Percentiles rank a stretch among this genome's conserved stretches.
Evolutionary conservation across 768 basidiomycete genomes (phyloP).

Genomic region (Termitomyces sp.): DNA sequence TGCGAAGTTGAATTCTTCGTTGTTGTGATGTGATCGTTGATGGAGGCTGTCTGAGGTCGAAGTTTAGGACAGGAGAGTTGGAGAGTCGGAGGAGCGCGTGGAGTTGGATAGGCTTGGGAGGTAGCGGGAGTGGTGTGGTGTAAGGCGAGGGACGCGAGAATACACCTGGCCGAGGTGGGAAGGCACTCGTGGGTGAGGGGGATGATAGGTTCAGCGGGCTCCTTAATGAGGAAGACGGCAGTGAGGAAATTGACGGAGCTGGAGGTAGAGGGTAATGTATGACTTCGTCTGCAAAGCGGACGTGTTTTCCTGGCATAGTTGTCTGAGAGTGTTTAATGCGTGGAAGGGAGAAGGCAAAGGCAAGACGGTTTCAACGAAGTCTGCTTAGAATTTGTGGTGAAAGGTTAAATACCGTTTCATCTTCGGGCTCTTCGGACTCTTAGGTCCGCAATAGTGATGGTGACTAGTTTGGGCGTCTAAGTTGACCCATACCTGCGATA

Average conservation of each 20-base stretch:
- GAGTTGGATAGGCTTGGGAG: slow-evolving; percentile 1
- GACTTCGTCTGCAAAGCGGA: slow-evolving; percentile 21
- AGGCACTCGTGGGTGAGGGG: neutral
- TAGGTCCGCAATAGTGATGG: neutral
- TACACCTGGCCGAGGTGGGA: neutral
- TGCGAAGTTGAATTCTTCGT: slow-evolving; percentile 18
- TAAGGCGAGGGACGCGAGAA: neutral
- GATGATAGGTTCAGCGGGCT: neutral
- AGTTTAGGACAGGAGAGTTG: slow-evolving; percentile 17
- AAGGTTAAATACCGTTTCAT: neutral
- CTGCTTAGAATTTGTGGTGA: neutral
- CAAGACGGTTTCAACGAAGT: neutral
- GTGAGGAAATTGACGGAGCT: neutral
- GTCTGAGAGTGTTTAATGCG: neutral
- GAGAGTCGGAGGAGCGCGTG: slow-evolving; percentile 24
- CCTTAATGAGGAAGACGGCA: neutral
- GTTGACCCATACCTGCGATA: neutral
- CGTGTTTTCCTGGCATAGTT: slow-evolving; percentile 14
- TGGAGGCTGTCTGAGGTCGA: slow-evolving; percentile 24
- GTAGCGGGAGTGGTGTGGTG: too few species aligned
- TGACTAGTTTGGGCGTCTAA: neutral
- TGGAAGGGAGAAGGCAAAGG: neutral
- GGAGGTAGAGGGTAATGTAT: neutral
- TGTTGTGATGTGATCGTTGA: slow-evolving; percentile 21
- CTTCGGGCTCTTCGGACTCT: too few species aligned